Percentiles rank a stretch among this genome's conserved stretches.
Evolutionary conservation across 306 rosid species (phyloP).

Genomic region (Echinosophora koreensis): DNA sequence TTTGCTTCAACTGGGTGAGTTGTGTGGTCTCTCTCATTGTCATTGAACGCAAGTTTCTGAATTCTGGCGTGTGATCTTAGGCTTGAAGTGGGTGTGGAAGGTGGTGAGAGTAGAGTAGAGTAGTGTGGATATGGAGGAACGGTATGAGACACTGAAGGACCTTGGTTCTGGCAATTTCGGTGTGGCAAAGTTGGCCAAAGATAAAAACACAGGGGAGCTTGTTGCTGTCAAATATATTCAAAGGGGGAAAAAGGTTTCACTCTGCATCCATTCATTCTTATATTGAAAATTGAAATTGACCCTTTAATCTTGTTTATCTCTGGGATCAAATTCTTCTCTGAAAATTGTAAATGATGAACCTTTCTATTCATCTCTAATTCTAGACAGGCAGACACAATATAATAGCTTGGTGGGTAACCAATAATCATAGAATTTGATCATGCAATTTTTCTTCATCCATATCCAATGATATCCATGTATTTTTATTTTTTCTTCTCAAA

Average conservation of each 20-base stretch:
- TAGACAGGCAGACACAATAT: background rate
- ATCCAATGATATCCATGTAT: too few relatives aligned
- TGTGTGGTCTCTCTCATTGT: too few relatives aligned
- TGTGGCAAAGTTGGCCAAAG: slow-evolving; percentile 86
- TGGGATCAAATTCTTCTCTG: slow-evolving; percentile 5
- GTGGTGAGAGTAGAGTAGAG: slow-evolving; percentile 20
- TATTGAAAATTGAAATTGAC: background rate
- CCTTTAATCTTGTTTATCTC: background rate
- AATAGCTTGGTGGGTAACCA: background rate
- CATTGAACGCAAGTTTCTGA: too few relatives aligned
- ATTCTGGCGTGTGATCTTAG: too few relatives aligned
- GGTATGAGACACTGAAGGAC: slow-evolving; percentile 77
- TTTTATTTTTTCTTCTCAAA: background rate
- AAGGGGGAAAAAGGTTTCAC: slow-evolving; percentile 80
- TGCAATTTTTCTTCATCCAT: slow-evolving; percentile 4
- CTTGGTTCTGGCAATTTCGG: slow-evolving; percentile 93
- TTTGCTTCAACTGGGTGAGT: too few relatives aligned
- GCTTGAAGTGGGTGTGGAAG: too few relatives aligned
- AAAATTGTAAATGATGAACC: background rate
- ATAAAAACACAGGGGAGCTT: slow-evolving; percentile 79
- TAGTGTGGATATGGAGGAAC: slow-evolving; percentile 64
- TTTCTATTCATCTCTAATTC: background rate
- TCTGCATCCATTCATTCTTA: background rate
- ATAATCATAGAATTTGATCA: background rate
- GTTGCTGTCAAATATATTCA: slow-evolving; percentile 91